Conservation (phyloP, 2,329 filamentous ascomycete genomes). For the Phaeoacremonium minimum region DNA sequence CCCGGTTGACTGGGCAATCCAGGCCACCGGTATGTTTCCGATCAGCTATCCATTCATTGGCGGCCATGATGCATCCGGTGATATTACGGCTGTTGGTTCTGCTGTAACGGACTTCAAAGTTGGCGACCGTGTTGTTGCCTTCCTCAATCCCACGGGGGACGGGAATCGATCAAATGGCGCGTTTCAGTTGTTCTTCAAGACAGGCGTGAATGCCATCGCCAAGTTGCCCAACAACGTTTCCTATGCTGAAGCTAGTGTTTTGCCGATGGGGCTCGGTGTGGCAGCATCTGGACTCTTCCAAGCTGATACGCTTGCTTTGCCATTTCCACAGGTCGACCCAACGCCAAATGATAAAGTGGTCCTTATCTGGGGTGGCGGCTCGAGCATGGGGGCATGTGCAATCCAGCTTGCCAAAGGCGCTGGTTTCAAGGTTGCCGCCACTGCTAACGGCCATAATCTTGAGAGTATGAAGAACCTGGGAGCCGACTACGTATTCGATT, state of each 20-base stretch:
- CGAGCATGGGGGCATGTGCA: too few relatives aligned
- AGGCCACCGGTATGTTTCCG: slow-evolving; percentile 16
- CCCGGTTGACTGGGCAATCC: slow-evolving; percentile 20
- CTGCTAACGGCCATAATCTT: too few relatives aligned
- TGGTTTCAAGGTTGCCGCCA: too few relatives aligned
- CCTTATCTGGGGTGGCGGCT: too few relatives aligned
- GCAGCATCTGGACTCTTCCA: slow-evolving; percentile 5
- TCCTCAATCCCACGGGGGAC: slow-evolving; percentile 11
- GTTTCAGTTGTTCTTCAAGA: slow-evolving; percentile 17
- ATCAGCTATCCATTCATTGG: slow-evolving; percentile 21
- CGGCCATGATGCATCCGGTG: slow-evolving; percentile 21
- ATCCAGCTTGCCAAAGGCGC: too few relatives aligned
- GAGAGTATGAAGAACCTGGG: too few relatives aligned
- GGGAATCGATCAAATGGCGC: slow-evolving; percentile 10
- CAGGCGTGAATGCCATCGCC: slow-evolving; percentile 10
- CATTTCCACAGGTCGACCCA: not conserved
- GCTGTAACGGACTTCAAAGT: slow-evolving; percentile 16
- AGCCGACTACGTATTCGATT: too few relatives aligned
- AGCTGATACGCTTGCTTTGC: slow-evolving; percentile 3
- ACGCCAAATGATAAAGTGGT: too few relatives aligned
- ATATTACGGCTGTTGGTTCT: slow-evolving; percentile 20
- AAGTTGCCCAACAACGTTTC: slow-evolving; percentile 14
- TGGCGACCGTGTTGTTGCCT: slow-evolving; percentile 22
- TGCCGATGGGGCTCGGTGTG: slow-evolving; percentile 16
- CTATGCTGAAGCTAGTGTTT: slow-evolving; percentile 15